Evolutionary conservation across 2,329 filamentous ascomycete species (phyloP).

Genomic region (Ophiostoma sp.): DNA sequence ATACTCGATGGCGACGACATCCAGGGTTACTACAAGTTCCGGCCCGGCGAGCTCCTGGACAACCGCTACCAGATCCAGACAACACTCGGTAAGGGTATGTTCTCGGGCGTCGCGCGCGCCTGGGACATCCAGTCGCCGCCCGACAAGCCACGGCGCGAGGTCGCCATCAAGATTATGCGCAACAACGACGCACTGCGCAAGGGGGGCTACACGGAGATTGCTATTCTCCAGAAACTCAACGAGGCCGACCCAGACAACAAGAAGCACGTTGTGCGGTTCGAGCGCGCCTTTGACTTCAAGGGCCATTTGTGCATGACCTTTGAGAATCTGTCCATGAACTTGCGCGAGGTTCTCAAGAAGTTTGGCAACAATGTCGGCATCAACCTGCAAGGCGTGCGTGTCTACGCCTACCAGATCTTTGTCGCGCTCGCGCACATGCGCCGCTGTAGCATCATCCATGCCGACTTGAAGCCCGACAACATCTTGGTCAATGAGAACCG

Average conservation of each 20-base stretch:
- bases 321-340: conserved; percentile 89
- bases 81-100: conserved; percentile 89
- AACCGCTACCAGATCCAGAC: conserved; percentile 87
- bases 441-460: conserved; percentile 90
- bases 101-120: conserved; percentile 91
- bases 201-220: conserved; percentile 90
- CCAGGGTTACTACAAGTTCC: conserved; percentile 95
- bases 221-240: conserved; percentile 84
- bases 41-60: conserved; percentile 86
- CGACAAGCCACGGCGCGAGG: conserved; percentile 61
- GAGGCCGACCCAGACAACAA: conserved; percentile 83
- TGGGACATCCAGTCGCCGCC: conserved; percentile 65
- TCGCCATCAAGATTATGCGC: conserved; percentile 96
- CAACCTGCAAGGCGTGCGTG: conserved; percentile 80
- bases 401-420: conserved; percentile 94
- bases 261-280: conserved; percentile 86
- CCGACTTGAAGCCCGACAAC: conserved; percentile 97
- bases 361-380: conserved; percentile 94
- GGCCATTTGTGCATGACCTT: conserved; percentile 96
- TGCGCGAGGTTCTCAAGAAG: conserved; percentile 92
- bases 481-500: conserved; percentile 85
- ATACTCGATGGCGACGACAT: conserved; percentile 91
- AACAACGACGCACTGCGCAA: conserved; percentile 93
- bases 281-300: conserved; percentile 89
- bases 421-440: conserved; percentile 82